Evolutionary conservation across 2,329 filamentous ascomycete genomes (phyloP).

Genomic region (Sclerotinia borealis): DNA sequence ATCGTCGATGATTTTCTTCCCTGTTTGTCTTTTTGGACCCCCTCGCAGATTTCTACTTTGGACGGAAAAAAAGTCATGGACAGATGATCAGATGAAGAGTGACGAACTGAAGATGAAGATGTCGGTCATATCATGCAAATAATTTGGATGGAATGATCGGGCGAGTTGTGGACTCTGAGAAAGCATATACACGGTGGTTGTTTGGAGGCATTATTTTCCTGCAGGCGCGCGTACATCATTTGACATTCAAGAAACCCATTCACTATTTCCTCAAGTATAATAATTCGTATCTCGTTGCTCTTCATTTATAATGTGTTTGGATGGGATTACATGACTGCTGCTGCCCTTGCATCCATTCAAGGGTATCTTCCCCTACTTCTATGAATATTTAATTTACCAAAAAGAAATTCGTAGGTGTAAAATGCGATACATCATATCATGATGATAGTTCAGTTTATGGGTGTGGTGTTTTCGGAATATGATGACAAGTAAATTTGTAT

Average conservation of each 20-base stretch:
- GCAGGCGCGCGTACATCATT: slow-evolving; percentile 6
- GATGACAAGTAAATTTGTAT: background rate
- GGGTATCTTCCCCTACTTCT: slow-evolving; percentile 3
- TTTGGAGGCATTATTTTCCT: slow-evolving; percentile 4
- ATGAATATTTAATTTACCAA: slow-evolving; percentile 7
- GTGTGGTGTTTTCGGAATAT: background rate
- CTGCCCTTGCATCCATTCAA: background rate
- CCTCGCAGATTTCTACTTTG: background rate
- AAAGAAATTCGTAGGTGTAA: background rate
- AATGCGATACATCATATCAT: slow-evolving; percentile 4
- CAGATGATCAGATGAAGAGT: slow-evolving; percentile 1
- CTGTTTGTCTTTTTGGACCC: background rate
- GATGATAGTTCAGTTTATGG: background rate
- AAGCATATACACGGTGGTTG: background rate
- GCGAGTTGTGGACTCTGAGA: background rate
- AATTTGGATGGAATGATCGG: background rate
- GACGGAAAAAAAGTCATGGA: slow-evolving; percentile 4
- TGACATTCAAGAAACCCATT: slow-evolving; percentile 2
- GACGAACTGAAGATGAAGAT: slow-evolving; percentile 1
- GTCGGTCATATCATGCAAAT: background rate
- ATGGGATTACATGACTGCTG: background rate
- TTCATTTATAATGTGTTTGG: background rate
- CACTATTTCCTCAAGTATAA: slow-evolving; percentile 7
- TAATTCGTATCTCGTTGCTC: background rate
- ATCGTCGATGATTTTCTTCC: background rate